Base-by-base conservation (phyloP, 306 rosid species). In the Vigna angularis region DNA sequence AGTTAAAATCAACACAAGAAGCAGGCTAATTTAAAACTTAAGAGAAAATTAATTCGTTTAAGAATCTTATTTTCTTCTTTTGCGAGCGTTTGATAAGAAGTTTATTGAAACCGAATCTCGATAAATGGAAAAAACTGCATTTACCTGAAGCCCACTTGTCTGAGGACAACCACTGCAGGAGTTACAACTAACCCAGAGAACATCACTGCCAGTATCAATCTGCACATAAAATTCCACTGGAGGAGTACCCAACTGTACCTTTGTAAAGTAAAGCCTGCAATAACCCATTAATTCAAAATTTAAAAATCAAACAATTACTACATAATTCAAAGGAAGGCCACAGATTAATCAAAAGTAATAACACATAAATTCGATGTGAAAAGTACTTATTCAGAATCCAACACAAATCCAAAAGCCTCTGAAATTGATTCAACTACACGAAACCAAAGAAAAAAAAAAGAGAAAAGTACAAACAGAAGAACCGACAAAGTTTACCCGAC, bases 191-290 rank as follows among this genome's bases (percentile, higher is more conserved):
- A 96, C 94, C 98, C 99, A 96, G 57, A 93, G 86, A 81, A 96
- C 97, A 86, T 96, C 98, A 86, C 98, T 96, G 42, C 99, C 98
- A 4, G 99, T 96, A 74, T 96, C 99, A 88, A 96, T 93, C 86
- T 96, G 99, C 84, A 96, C 98, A 73, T 83, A 59, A 75, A 90
- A 96, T 48, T 93, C 98, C 26, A 73, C 90, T 30, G 99, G 92
- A 76, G 99, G 99, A 86, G 93, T 85, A 52, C 99, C 99, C 82
- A 96, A 78, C 82, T 84, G 90, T 74, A 96, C 91, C 78, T 76
- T 90, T 11, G 99, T 90, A 84, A 63, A 96, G 84, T 96, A 93
- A 13, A 96, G 94, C 91, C 98, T 93, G 82, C 44, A 85, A 62
- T 45, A 83, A 42, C 18, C 44, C 62, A 84, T 75, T 17, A 26